Evolutionary conservation across 768 basidiomycete species (phyloP).

Genomic region (Lyophyllum atratum): DNA sequence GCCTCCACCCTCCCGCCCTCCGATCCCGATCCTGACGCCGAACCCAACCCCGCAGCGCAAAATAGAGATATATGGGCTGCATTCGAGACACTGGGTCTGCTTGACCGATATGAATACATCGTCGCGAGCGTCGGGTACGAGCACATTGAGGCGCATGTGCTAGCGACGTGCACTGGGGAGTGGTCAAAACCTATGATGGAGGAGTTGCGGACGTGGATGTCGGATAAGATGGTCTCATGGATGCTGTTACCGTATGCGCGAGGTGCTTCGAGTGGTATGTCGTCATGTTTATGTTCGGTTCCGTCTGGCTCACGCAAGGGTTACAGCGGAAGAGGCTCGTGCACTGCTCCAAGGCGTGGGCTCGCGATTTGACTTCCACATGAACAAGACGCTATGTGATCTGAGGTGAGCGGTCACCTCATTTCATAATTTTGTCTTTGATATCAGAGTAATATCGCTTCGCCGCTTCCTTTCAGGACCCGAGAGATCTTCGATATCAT

Average conservation of each 20-base stretch:
- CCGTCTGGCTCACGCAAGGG: slow-evolving; percentile 2
- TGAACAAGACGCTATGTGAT: slow-evolving; percentile 89
- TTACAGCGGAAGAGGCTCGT: slow-evolving; percentile 68
- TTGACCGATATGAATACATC: slow-evolving; percentile 82
- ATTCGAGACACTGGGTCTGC: slow-evolving; percentile 71
- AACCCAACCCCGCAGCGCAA: slow-evolving; percentile 21
- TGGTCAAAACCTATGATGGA: slow-evolving; percentile 72
- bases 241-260: slow-evolving; percentile 79
- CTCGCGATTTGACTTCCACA: slow-evolving; percentile 87
- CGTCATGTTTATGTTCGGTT: slow-evolving; percentile 1
- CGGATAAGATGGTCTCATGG: slow-evolving; percentile 80
- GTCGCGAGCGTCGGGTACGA: slow-evolving; percentile 85
- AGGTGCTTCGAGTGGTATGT: slow-evolving; percentile 57
- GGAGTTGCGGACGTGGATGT: slow-evolving; percentile 74
- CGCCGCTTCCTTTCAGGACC: slow-evolving; percentile 41
- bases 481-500: slow-evolving; percentile 95
- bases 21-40: slow-evolving; percentile 22
- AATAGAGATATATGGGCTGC: slow-evolving; percentile 49
- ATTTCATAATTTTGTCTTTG: background rate
- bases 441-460: background rate
- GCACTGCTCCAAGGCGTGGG: slow-evolving; percentile 76
- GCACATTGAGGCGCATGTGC: slow-evolving; percentile 76
- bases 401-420: slow-evolving; percentile 56
- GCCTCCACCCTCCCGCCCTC: slow-evolving; percentile 53
- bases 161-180: slow-evolving; percentile 61